These are phyloP conservation scores for Xylariaceae sp. DNA, from an alignment of 2,329 filamentous ascomycete genomes.

Conservation along the genomic window DNA sequence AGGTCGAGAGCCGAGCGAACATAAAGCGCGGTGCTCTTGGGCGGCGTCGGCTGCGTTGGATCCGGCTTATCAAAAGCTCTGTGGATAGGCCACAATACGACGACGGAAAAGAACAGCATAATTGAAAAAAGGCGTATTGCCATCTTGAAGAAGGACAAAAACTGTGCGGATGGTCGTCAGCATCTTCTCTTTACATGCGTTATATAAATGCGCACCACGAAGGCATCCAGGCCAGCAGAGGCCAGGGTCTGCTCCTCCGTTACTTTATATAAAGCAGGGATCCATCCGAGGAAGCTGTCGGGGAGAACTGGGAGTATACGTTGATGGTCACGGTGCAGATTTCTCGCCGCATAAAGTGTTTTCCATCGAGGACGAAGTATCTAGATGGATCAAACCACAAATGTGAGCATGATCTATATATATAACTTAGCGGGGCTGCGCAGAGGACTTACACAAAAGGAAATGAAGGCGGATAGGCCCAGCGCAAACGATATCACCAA, in stretches of 20 bases:
- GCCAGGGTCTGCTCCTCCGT: conserved; percentile 85
- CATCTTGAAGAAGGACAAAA: conserved; percentile 94
- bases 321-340: conserved; percentile 61
- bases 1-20: conserved; percentile 5
- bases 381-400: conserved; percentile 41
- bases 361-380: conserved; percentile 88
- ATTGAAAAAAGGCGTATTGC: conserved; percentile 76
- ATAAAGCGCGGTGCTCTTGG: neutral
- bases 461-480: conserved; percentile 65
- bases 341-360: conserved; percentile 82
- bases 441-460: conserved; percentile 63
- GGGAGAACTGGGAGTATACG: conserved; percentile 71
- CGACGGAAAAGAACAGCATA: conserved; percentile 75
- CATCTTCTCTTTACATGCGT: neutral
- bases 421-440: neutral
- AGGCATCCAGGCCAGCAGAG: conserved; percentile 90
- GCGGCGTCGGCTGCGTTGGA: neutral
- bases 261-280: conserved; percentile 76
- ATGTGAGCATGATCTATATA: conserved; percentile 9
- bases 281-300: conserved; percentile 87
- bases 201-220: conserved; percentile 57
- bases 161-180: conserved; percentile 42
- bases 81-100: conserved; percentile 83
- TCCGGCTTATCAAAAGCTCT: conserved; percentile 49
- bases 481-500: conserved; percentile 67